Base-by-base conservation (phyloP, 139 green algal genomes). In the Ostreobium quekettii region DNA sequence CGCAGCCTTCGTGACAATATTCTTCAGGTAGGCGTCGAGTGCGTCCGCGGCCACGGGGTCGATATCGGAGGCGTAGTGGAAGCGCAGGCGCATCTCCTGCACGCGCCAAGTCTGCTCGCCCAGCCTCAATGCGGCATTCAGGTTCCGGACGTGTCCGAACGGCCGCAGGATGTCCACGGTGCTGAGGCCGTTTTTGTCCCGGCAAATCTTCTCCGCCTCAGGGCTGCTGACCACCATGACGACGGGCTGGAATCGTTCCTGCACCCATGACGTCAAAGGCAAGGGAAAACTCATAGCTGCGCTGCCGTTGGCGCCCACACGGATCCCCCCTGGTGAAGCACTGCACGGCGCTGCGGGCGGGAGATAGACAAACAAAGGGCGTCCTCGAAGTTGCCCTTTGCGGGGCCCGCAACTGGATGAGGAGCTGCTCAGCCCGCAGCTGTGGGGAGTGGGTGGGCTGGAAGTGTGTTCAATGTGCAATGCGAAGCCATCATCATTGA, bases 31-130 rank as follows among this genome's bases (percentile, higher is more conserved):
- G 35, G 47, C 66, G 47, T 71, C 32, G 30, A 61, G 33, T 46
- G 84, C 77, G 72, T 88, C 80, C 4, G 58, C 30, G 7, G 68
- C 37, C 5, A 77, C 75, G 59, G 87, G 80, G 29, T 74, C 71
- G 62, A 92, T 85, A 6, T 75, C 69, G 4, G 57, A n/a, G 11
- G 57, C 62, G 8, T 67, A 48, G 60, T 80, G 85, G 32, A 93
- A 84, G 36, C 82, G 78, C 64, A 93, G 59, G 24, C 68, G 69
- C 42, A 88, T 78, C 48, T 85, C 79, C 15, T 85, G 71, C 26
- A 93, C 70, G 1, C 86, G 64, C 28, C 89, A 83, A 0, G 80
- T 71, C 15, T 85, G 75, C 61, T 93, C 86, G 5, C 75, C 77
- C 4, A 82, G 7, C 6, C 62, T 36, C 46, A 71, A 32, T 73